phyloP scores from a whole-genome alignment of 495 filamentous ascomycete genomes.

The Talaromyces thailandensis region DNA sequence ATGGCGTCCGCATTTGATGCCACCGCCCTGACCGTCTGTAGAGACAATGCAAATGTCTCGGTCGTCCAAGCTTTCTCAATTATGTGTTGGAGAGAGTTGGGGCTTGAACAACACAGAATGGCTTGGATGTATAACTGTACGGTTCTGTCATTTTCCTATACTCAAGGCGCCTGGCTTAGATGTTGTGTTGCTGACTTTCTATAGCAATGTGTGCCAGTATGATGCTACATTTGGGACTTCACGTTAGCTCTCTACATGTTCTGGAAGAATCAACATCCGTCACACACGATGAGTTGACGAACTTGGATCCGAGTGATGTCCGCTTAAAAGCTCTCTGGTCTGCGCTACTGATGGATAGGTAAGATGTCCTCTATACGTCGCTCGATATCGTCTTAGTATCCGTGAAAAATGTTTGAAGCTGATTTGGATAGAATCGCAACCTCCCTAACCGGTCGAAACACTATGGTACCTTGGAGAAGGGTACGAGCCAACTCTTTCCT shows the following conservation, averaged over 20 bases:
- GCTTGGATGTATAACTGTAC: not conserved
- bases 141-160: not conserved
- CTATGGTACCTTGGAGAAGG: slow-evolving; percentile 1
- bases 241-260: not conserved
- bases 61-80: not conserved
- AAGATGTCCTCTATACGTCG: not conserved
- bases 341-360: not conserved
- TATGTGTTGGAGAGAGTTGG: not conserved
- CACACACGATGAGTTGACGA: not conserved
- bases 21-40: not conserved
- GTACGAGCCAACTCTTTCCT: not conserved
- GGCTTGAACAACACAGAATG: not conserved
- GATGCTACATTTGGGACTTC: not conserved
- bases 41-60: not conserved
- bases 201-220: not conserved
- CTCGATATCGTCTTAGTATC: not conserved
- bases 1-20: not conserved
- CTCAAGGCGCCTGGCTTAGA: not conserved
- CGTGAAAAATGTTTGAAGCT: not conserved
- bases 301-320: not conserved
- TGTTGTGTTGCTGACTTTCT: not conserved
- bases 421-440: not conserved
- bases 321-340: not conserved
- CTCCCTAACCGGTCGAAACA: not conserved
- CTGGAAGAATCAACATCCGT: not conserved